Conservation (phyloP, 192 early-diverging fungal species). For the Backusella parvicylindrica region DNA sequence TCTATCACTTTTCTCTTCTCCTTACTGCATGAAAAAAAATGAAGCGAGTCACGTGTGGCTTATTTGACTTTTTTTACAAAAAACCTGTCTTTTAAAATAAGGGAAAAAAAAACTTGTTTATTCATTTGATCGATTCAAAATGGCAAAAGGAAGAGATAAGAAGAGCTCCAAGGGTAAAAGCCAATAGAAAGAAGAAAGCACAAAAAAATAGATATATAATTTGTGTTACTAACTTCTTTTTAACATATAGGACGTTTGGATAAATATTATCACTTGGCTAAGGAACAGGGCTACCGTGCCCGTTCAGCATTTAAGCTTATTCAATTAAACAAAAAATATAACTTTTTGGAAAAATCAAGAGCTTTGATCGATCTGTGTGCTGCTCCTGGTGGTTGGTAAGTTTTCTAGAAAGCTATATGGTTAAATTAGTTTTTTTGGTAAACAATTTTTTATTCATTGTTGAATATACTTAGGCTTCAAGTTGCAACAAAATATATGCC, state of each 20-base stretch:
- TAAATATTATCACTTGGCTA: conserved; percentile 99
- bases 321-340: conserved; percentile 99
- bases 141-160: conserved; percentile 38
- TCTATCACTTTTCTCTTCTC: background rate
- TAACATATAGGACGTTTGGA: conserved; percentile 85
- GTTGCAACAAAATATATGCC: conserved; percentile 99
- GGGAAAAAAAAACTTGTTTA: background rate
- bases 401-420: too few relatives aligned
- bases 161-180: conserved; percentile 37
- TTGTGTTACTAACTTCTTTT: too few relatives aligned
- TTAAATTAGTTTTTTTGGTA: too few relatives aligned
- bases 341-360: conserved; percentile 86
- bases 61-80: conserved; percentile 6
- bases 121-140: conserved; percentile 6
- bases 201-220: background rate
- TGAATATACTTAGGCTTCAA: conserved; percentile 65
- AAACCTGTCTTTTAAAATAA: background rate
- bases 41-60: conserved; percentile 3
- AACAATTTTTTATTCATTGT: background rate
- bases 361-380: conserved; percentile 96
- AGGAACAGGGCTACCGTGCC: conserved; percentile 98
- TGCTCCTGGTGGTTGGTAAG: conserved; percentile 93
- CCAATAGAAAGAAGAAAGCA: background rate
- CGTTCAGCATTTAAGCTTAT: conserved; percentile 99
- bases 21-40: background rate